A percentile compares a stretch with the other conserved stretches of the same genome.
phyloP scores from a whole-genome alignment of 2,329 filamentous ascomycete species.

The Daldinia sp. region DNA sequence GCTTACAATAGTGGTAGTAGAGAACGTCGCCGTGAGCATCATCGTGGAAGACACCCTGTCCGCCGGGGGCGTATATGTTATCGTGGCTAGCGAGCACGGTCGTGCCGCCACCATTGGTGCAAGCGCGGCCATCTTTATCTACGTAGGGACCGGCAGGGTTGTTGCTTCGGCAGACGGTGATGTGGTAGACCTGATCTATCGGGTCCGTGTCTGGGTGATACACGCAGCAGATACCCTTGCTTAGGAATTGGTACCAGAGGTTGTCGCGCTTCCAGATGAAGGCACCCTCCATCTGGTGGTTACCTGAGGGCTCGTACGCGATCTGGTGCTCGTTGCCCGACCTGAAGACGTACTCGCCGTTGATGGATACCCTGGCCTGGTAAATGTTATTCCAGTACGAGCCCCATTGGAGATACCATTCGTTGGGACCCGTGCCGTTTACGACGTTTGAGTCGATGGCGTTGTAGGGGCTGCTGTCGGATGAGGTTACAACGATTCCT shows the following conservation, averaged over 20 bases:
- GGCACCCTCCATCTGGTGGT: constrained; percentile 61
- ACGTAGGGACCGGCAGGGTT: constrained; percentile 60
- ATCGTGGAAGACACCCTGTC: constrained; percentile 66
- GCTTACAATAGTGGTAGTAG: constrained; percentile 66
- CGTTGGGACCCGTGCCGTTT: constrained; percentile 46
- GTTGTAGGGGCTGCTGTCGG: constrained; percentile 54
- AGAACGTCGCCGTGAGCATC: constrained; percentile 59
- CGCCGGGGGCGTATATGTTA: constrained; percentile 68
- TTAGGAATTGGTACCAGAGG: constrained; percentile 71
- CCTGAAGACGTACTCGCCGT: constrained; percentile 40
- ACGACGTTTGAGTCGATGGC: constrained; percentile 63
- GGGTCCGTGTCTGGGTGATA: constrained; percentile 61
- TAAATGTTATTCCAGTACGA: constrained; percentile 70
- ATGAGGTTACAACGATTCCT: constrained; percentile 41
- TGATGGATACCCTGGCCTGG: constrained; percentile 58
- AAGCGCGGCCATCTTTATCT: constrained; percentile 60
- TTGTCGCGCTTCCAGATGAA: constrained; percentile 61
- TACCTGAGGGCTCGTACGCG: constrained; percentile 59
- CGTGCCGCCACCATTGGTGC: constrained; percentile 64
- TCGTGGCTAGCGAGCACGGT: constrained; percentile 65
- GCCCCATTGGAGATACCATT: constrained; percentile 62
- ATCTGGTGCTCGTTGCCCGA: constrained; percentile 52
- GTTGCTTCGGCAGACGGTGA: constrained; percentile 66
- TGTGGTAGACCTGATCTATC: constrained; percentile 66
- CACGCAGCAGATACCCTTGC: constrained; percentile 65